phyloP scores from a whole-genome alignment of 495 filamentous ascomycete genomes.

The Pseudoneurospora amorphoporcata region DNA sequence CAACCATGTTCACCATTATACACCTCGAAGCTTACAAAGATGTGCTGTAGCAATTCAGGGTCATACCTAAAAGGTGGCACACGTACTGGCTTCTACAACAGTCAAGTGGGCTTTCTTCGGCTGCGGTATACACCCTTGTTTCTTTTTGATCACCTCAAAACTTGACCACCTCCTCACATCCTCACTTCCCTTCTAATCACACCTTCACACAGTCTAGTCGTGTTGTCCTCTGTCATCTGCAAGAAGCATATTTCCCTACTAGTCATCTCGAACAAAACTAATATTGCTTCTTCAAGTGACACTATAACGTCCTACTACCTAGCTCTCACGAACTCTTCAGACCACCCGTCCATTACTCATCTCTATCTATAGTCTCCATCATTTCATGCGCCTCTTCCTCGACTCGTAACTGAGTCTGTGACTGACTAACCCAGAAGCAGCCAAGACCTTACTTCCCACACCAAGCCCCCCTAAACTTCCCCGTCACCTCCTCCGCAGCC shows the following conservation, averaged over 20 bases:
- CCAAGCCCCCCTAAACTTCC: constrained; percentile 65
- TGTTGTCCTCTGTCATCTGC: no score
- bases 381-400: background rate
- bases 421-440: background rate
- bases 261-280: background rate
- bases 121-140: background rate
- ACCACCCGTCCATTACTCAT: background rate
- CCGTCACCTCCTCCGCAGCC: constrained; percentile 51
- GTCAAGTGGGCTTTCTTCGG: background rate
- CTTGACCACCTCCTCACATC: background rate
- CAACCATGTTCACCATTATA: background rate
- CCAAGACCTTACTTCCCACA: constrained; percentile 13
- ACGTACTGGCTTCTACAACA: background rate
- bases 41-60: background rate
- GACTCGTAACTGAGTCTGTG: background rate
- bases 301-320: background rate
- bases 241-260: background rate
- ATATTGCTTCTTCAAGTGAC: background rate
- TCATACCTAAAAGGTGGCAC: background rate
- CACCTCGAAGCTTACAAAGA: background rate
- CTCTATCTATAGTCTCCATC: background rate
- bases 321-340: background rate
- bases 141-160: background rate
- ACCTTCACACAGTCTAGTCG: no score
- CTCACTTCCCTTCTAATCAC: no score